These are phyloP conservation scores for Leccinum ochraceum DNA, from an alignment of 768 basidiomycete genomes.

Conservation along the genomic window DNA sequence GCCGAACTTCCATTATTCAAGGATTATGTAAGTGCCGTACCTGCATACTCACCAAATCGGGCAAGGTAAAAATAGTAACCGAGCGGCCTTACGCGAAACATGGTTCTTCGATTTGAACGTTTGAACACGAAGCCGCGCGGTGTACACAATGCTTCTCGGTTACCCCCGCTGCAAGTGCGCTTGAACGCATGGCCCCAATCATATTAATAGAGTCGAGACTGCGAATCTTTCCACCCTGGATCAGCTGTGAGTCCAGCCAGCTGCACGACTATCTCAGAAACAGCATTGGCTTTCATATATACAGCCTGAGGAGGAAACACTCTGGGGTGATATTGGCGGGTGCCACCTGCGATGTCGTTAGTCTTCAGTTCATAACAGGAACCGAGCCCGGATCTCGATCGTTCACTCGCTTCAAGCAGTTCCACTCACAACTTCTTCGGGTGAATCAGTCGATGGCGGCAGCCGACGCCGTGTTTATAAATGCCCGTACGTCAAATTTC, in stretches of 20 bases:
- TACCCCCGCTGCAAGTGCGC: background rate
- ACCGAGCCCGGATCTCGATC: background rate
- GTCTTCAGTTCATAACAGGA: background rate
- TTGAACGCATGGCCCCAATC: slow-evolving; percentile 5
- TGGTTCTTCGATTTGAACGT: background rate
- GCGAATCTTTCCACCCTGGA: slow-evolving; percentile 1
- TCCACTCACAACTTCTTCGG: background rate
- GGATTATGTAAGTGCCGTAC: too few species aligned
- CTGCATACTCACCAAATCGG: background rate
- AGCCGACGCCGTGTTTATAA: slow-evolving; percentile 19
- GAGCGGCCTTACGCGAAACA: too few species aligned
- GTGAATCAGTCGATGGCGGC: background rate
- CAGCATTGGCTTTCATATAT: background rate
- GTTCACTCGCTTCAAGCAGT: background rate
- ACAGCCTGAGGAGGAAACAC: background rate
- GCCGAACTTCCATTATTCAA: too few species aligned
- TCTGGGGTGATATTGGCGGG: too few species aligned
- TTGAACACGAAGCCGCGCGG: background rate
- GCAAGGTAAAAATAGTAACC: too few species aligned
- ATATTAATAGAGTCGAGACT: slow-evolving; percentile 1
- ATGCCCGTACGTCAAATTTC: slow-evolving; percentile 1
- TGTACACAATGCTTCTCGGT: background rate
- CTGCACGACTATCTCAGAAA: background rate
- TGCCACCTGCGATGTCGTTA: too few species aligned
- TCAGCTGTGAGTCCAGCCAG: background rate